phyloP scores from a whole-genome alignment of 306 rosid species.

The Cajanus cajan region DNA sequence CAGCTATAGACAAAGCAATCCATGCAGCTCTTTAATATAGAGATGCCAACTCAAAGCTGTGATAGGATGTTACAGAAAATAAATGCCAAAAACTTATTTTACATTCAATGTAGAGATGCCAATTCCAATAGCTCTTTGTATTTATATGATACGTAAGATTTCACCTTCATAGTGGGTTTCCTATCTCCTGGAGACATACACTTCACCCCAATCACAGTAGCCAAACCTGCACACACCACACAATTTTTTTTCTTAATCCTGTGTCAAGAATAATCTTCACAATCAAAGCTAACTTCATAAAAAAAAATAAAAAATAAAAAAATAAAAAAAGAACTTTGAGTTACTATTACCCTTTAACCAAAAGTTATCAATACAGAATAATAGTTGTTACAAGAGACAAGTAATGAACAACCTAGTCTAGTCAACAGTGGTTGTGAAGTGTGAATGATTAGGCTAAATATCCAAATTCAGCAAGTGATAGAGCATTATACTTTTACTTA shows the following conservation, averaged over 20 bases:
- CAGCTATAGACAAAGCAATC: not conserved
- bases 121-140: constrained; percentile 65
- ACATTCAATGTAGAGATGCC: constrained; percentile 59
- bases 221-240: constrained; percentile 52
- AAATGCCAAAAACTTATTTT: not conserved
- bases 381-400: not conserved
- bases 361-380: not conserved
- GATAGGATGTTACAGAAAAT: not conserved
- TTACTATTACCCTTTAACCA: not conserved
- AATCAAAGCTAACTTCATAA: not conserved
- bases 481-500: constrained; percentile 38
- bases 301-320: no score
- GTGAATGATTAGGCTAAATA: not conserved
- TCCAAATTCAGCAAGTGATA: constrained; percentile 3
- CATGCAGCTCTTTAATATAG: not conserved
- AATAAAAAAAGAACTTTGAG: not conserved
- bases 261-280: constrained; percentile 3
- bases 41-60: not conserved
- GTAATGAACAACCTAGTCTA: not conserved
- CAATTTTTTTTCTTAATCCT: not conserved
- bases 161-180: constrained; percentile 55
- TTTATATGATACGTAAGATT: constrained; percentile 55
- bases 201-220: constrained; percentile 83
- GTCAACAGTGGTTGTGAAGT: not conserved
- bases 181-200: constrained; percentile 64